Evolutionary conservation across 805 yeast genomes (phyloP).

Genomic region (fission yeast (Schizosaccharomyces pombe)): DNA sequence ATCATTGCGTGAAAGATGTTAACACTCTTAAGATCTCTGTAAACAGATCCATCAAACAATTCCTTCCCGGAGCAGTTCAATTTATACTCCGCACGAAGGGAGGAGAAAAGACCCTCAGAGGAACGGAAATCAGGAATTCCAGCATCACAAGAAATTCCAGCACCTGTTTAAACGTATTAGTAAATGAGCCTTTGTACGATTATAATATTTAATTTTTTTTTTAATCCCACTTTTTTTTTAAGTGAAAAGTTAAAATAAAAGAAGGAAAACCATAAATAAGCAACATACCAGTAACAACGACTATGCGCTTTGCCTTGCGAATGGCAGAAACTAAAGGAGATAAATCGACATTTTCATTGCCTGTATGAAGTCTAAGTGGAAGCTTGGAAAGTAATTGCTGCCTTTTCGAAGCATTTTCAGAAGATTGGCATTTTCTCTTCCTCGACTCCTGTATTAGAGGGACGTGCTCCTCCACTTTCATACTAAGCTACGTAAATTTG

Average conservation of each 20-base stretch:
- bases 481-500: too few species aligned
- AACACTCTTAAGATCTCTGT: conserved; percentile 42
- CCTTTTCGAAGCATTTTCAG: background rate
- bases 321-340: background rate
- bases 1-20: conserved; percentile 69
- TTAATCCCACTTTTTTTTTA: too few species aligned
- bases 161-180: conserved; percentile 42
- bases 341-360: background rate
- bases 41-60: conserved; percentile 65
- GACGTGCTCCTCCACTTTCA: too few species aligned
- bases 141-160: conserved; percentile 90
- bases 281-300: conserved; percentile 30
- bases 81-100: background rate
- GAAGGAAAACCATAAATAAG: background rate
- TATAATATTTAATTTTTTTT: too few species aligned
- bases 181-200: too few species aligned
- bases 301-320: conserved; percentile 14
- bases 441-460: too few species aligned
- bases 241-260: background rate
- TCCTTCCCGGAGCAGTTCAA: conserved; percentile 20
- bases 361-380: background rate
- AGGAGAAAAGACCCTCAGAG: background rate
- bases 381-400: background rate
- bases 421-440: too few species aligned
- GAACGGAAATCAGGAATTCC: conserved; percentile 43